Percentiles rank a stretch among this genome's conserved stretches.
These are phyloP conservation scores for Carex sylvatica DNA, from an alignment of 202 grass and related monocot species.

Conservation along the genomic window DNA sequence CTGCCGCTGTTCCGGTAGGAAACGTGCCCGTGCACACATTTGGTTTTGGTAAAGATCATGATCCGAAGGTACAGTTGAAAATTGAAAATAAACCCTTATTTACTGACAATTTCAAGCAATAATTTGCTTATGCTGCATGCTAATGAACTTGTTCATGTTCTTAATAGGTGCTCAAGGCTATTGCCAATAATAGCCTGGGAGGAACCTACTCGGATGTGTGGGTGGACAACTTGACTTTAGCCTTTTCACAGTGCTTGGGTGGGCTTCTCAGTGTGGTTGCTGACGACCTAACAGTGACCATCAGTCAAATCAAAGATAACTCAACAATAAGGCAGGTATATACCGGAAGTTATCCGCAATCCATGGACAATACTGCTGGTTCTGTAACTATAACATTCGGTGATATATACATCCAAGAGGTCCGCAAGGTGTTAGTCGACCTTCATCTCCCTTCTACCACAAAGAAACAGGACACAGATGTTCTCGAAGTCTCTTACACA, in stretches of 20 bases:
- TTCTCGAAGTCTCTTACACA: not conserved
- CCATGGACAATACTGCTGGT: not conserved
- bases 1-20: not conserved
- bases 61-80: not conserved
- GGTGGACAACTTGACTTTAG: not conserved
- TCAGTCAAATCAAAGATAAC: not conserved
- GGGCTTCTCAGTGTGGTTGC: conserved; percentile 20
- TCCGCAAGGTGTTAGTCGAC: not conserved
- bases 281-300: conserved; percentile 12
- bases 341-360: not conserved
- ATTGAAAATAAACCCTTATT: not conserved
- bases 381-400: not conserved
- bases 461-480: not conserved
- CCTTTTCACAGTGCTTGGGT: conserved; percentile 23
- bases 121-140: not conserved
- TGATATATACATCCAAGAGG: not conserved
- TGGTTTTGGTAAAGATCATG: not conserved
- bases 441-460: not conserved
- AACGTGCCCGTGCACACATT: conserved; percentile 25
- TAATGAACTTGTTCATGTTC: not conserved
- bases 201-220: conserved; percentile 21
- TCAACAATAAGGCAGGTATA: not conserved
- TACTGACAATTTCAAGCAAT: too few species aligned
- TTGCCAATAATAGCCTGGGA: conserved; percentile 13
- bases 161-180: not conserved